Conservation (phyloP, 1,139 yeast genomes). For the Magnusiomyces suaveolens region DNA sequence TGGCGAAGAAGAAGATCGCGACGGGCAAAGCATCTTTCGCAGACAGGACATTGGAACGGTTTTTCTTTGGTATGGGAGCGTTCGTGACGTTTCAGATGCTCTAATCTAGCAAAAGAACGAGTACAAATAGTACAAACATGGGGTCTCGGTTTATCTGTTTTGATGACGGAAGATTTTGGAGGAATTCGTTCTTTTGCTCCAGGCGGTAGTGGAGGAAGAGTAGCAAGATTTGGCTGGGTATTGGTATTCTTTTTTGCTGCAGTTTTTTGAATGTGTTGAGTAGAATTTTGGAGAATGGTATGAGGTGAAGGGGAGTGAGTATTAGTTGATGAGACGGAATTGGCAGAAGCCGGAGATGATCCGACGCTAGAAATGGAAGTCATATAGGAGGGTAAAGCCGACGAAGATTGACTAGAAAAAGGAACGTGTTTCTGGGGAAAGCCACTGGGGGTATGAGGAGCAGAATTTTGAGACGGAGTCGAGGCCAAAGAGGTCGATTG, state of each 20-base stretch:
- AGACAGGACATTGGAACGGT: slow-evolving; percentile 93
- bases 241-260: background rate
- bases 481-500: background rate
- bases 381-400: background rate
- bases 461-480: background rate
- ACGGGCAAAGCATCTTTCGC: slow-evolving; percentile 91
- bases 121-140: slow-evolving; percentile 87
- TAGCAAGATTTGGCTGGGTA: background rate
- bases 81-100: slow-evolving; percentile 88
- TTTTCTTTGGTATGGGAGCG: slow-evolving; percentile 94
- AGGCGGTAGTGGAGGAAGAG: background rate
- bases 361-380: no score
- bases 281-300: background rate
- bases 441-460: background rate
- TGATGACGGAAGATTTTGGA: slow-evolving; percentile 69
- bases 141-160: slow-evolving; percentile 85
- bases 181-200: slow-evolving; percentile 57
- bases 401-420: background rate
- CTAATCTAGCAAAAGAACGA: slow-evolving; percentile 89
- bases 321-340: background rate
- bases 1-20: slow-evolving; percentile 84
- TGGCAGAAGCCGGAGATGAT: background rate
- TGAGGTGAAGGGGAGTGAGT: no score
- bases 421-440: background rate
- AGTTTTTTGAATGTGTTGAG: background rate